A percentile compares a stretch with the other conserved stretches of the same genome.
These are phyloP conservation scores for Pseudonectria foliicola DNA, from an alignment of 2,329 filamentous ascomycete species.

Conservation along the genomic window DNA sequence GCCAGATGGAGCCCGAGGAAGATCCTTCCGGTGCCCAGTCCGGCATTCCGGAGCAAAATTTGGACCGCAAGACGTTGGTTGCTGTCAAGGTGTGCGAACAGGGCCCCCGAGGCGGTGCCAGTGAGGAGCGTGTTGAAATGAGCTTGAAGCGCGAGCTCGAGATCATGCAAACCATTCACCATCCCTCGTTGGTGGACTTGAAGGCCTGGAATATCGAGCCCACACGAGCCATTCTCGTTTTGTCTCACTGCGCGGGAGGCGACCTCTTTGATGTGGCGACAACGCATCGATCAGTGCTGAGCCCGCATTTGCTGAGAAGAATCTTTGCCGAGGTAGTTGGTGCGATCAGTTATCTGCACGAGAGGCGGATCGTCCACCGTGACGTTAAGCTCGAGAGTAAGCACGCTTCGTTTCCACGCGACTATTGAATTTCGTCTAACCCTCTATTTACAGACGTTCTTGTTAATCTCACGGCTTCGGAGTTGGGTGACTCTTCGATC, in stretches of 20 bases:
- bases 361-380: conserved; percentile 80
- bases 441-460: conserved; percentile 67
- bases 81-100: conserved; percentile 95
- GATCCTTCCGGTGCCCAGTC: conserved; percentile 31
- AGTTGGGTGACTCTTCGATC: conserved; percentile 54
- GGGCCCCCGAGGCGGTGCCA: conserved; percentile 86
- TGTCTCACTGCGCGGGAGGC: conserved; percentile 89
- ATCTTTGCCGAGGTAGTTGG: conserved; percentile 86
- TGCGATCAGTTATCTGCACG: conserved; percentile 80
- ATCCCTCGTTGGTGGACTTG: conserved; percentile 84
- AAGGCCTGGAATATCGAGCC: conserved; percentile 87
- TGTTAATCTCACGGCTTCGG: conserved; percentile 67
- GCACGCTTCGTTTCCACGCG: conserved; percentile 23
- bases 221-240: conserved; percentile 72
- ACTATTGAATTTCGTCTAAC: conserved; percentile 7
- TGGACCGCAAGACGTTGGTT: conserved; percentile 72
- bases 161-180: conserved; percentile 79
- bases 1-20: conserved; percentile 53
- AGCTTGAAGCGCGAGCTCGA: conserved; percentile 92
- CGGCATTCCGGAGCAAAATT: conserved; percentile 25
- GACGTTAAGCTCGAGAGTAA: conserved; percentile 95
- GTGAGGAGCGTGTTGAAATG: conserved; percentile 87
- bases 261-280: conserved; percentile 92
- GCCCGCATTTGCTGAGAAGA: conserved; percentile 63
- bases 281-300: conserved; percentile 59